A percentile compares a stretch with the other conserved stretches of the same genome.
Conservation (phyloP, 1,139 yeast genomes). For the Candida pseudocylindracea region DNA sequence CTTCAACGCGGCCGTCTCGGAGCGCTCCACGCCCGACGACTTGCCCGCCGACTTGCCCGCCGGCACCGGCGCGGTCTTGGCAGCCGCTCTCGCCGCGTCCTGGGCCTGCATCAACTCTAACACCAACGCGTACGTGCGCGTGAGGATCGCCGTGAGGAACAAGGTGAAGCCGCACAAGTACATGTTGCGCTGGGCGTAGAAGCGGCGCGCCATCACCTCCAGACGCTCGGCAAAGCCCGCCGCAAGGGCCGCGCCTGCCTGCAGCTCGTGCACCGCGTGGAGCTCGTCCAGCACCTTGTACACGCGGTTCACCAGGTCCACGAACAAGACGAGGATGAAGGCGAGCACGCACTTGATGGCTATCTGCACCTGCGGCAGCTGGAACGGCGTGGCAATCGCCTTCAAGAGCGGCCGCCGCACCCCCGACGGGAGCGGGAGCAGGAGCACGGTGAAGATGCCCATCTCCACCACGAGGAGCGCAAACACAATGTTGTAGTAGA, state of each 20-base stretch:
- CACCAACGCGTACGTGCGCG: constrained; percentile 71
- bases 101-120: constrained; percentile 44
- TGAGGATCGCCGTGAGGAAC: constrained; percentile 67
- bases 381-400: constrained; percentile 46
- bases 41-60: background rate
- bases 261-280: constrained; percentile 3
- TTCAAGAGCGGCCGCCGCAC: constrained; percentile 47
- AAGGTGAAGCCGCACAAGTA: constrained; percentile 90
- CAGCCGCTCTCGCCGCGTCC: constrained; percentile 28
- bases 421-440: constrained; percentile 67
- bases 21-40: constrained; percentile 6
- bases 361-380: constrained; percentile 49
- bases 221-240: constrained; percentile 32
- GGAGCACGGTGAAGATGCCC: constrained; percentile 59
- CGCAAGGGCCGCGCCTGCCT: constrained; percentile 4
- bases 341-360: constrained; percentile 67
- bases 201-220: constrained; percentile 74
- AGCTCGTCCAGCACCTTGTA: constrained; percentile 48
- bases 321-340: constrained; percentile 63
- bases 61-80: constrained; percentile 5
- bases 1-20: constrained; percentile 26
- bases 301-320: constrained; percentile 79
- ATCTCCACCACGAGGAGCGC: constrained; percentile 56
- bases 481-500: constrained; percentile 58
- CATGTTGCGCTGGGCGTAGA: constrained; percentile 93